Evolutionary conservation across 116 monocot genomes (phyloP), one percentile per base, ranked within the genome.

Genomic region (Cymodocea nodosa): DNA sequence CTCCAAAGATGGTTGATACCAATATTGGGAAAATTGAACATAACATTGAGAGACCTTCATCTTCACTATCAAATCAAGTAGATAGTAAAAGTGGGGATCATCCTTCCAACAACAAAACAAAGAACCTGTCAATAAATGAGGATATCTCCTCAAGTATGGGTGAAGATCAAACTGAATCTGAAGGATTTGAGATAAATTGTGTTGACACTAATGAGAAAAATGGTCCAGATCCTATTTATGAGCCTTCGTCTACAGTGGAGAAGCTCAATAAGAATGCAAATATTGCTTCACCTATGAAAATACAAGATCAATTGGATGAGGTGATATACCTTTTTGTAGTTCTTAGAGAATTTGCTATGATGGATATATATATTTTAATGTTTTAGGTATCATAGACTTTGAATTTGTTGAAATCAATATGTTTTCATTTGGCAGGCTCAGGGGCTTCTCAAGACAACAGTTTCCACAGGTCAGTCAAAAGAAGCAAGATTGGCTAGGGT

Each of bases 401-500:
- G 30, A 1, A 30, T 30, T 30, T 30, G 30, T 30, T 30, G 30
- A 30, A 65, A 65, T 15, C 6, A 60, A 11, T 25, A 25, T 65
- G 7, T 8, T 15, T 20, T 50, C 25, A 6, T 54, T 54, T 35
- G 68, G 60, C 80, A 94, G 94, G 94, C 94, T 65, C 94, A 87
- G 62, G 94, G 90, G 44, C 70, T 94, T 23, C 87, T 94, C 23
- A 84, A 90, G 69, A 81, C 68, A 71, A 75, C 85, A 68, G 74
- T 79, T 39, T 85, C 90, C 68, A 85, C 83, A 66, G 94, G 94
- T 49, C 84, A 90, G 59, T 90, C 94, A 81, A 94, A 94, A 81
- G 90, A 94, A 62, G 94, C 94, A 49, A 83, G 94, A 70, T 77
- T 94, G 77, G 89, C 87, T 51, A 84, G 82, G 82, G 94, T 94